Conservation (phyloP, 805 yeast genomes). For the Candida andamanensis region DNA sequence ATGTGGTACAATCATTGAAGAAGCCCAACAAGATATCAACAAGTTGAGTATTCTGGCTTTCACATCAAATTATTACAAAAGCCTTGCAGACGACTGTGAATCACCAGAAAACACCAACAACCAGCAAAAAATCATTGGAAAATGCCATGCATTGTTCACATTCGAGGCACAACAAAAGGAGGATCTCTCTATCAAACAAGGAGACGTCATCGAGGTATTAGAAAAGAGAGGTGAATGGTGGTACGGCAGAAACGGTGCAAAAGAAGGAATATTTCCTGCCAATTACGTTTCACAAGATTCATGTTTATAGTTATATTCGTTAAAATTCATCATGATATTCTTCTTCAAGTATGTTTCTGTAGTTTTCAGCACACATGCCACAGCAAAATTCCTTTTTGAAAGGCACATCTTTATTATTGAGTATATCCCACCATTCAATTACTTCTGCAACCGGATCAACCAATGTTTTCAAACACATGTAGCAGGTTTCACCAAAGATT, state of each 20-base stretch:
- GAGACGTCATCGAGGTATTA: conserved; percentile 39
- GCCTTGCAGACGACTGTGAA: neutral
- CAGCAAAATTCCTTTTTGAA: conserved; percentile 52
- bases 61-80: conserved; percentile 15
- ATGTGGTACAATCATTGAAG: neutral
- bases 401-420: conserved; percentile 46
- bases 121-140: neutral
- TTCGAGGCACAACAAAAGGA: conserved; percentile 31
- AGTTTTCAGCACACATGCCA: conserved; percentile 38
- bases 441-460: conserved; percentile 56
- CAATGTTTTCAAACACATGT: conserved; percentile 42
- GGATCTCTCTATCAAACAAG: conserved; percentile 41
- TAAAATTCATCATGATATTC: conserved; percentile 6
- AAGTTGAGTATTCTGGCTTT: conserved; percentile 19
- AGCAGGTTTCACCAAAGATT: conserved; percentile 47
- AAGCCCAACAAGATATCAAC: conserved; percentile 12
- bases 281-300: conserved; percentile 15
- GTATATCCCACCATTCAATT: conserved; percentile 64
- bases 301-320: neutral
- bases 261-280: conserved; percentile 22
- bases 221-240: conserved; percentile 31
- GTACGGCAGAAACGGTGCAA: conserved; percentile 27
- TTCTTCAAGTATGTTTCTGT: conserved; percentile 9
- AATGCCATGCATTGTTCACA: conserved; percentile 37
- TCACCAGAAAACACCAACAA: neutral